Percentiles rank a stretch among this genome's conserved stretches.
Conservation (phyloP, 1,139 yeast species). For the Suhomyces panamericanus region DNA sequence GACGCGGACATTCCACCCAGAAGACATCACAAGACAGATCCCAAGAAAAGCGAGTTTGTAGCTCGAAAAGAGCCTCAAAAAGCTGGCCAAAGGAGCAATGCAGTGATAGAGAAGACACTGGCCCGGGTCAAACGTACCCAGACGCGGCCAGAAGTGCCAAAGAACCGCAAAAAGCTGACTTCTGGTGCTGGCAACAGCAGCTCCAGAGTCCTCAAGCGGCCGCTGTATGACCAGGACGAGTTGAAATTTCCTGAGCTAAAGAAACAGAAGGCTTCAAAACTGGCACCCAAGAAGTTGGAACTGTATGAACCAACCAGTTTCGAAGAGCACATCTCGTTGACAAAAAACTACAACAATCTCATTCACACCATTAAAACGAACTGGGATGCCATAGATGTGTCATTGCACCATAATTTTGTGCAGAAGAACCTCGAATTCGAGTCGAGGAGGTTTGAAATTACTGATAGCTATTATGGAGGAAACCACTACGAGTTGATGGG, state of each 20-base stretch:
- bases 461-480: slow-evolving; percentile 13
- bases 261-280: too few species aligned
- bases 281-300: not conserved
- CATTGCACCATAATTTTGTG: slow-evolving; percentile 24
- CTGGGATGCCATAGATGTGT: slow-evolving; percentile 24
- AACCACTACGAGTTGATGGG: slow-evolving; percentile 7
- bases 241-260: not conserved
- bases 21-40: not conserved
- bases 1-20: slow-evolving; percentile 32
- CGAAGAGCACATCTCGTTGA: slow-evolving; percentile 20
- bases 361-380: slow-evolving; percentile 20
- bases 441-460: slow-evolving; percentile 20
- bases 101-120: not conserved
- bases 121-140: not conserved
- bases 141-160: not conserved
- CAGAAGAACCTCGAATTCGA: slow-evolving; percentile 29
- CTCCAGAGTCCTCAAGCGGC: not conserved
- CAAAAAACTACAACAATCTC: slow-evolving; percentile 21
- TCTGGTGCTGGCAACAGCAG: too few species aligned
- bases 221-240: not conserved
- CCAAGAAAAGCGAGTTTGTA: not conserved
- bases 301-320: slow-evolving; percentile 11
- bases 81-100: not conserved
- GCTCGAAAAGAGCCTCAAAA: not conserved
- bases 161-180: not conserved